Base-by-base conservation (phyloP, 148 eudicot species). In the Silene latifolia region DNA sequence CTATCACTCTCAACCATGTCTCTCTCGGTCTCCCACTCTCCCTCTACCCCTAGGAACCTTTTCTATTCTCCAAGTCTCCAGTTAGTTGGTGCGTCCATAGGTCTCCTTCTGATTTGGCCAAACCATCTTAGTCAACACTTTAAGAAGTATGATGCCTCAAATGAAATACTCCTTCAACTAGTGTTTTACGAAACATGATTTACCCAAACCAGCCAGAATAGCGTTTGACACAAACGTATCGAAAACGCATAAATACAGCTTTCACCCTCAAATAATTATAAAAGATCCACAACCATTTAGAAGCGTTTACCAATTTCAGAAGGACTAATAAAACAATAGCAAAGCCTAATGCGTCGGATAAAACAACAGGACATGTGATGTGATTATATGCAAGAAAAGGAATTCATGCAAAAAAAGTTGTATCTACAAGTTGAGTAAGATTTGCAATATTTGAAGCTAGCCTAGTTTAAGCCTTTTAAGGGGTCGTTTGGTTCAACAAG, bases 91-190 rank as follows among this genome's bases (percentile, higher is more conserved):
- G n/a, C n/a, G n/a, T n/a, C n/a, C n/a, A n/a, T n/a, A n/a, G n/a
- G n/a, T n/a, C n/a, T n/a, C n/a, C n/a, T n/a, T n/a, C n/a, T n/a
- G n/a, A n/a, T n/a, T n/a, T n/a, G n/a, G n/a, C n/a, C n/a, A n/a
- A n/a, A n/a, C n/a, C n/a, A n/a, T n/a, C n/a, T n/a, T n/a, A n/a
- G n/a, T n/a, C 27, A 21, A 51, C 19, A 14, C 27, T 59, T 29
- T 13, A 63, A 63, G 19, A 75, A 63, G 57, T 7, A 69, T 35
- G 44, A 20, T 7, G 56, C 57, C 61, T 61, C 69, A 68, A 21
- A 20, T 35, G 61, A 59, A 29, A 72, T n/a, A 24, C n/a, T n/a
- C n/a, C n/a, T 29, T 71, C 10, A 21, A 6, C 32, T 21, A 35
- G 58, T 21, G 25, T 12, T 20, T 20, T 35, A 56, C 18, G 7